Evolutionary conservation across 129 eudicot species (phyloP).

Genomic region (Erigeron canadensis): DNA sequence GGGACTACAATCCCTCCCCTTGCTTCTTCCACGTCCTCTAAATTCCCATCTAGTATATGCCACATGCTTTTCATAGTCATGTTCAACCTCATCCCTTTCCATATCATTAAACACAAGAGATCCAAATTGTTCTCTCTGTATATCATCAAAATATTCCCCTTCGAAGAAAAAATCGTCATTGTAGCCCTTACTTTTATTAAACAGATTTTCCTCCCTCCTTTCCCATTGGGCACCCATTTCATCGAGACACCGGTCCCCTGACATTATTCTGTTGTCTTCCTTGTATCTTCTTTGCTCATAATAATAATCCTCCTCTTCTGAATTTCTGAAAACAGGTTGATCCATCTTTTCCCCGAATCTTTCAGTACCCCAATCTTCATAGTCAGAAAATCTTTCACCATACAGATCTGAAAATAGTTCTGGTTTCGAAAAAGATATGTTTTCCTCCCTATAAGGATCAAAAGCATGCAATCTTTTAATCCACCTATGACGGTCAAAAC

Average conservation of each 20-base stretch:
- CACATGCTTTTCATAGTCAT: conserved; percentile 23
- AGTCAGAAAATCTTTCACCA: conserved; percentile 27
- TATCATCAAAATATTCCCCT: conserved; percentile 25
- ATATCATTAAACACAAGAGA: conserved; percentile 21
- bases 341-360: conserved; percentile 28
- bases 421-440: conserved; percentile 24
- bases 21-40: conserved; percentile 35
- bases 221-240: conserved; percentile 16
- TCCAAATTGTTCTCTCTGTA: conserved; percentile 29
- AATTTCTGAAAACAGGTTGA: conserved; percentile 15
- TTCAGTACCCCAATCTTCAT: conserved; percentile 24
- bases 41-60: conserved; percentile 40
- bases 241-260: conserved; percentile 32
- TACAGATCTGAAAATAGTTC: conserved; percentile 24
- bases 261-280: conserved; percentile 28
- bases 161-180: conserved; percentile 23
- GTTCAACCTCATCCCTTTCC: conserved; percentile 30
- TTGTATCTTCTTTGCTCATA: conserved; percentile 27
- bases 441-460: conserved; percentile 38
- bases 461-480: conserved; percentile 31
- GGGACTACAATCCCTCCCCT: conserved; percentile 28
- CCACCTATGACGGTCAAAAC: conserved; percentile 21
- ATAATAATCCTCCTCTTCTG: conserved; percentile 29
- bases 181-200: conserved; percentile 23
- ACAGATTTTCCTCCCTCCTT: conserved; percentile 16